Evolutionary conservation across 768 basidiomycete species (phyloP), one percentile per base, ranked within the genome.

Genomic region (Mycena floridula): DNA sequence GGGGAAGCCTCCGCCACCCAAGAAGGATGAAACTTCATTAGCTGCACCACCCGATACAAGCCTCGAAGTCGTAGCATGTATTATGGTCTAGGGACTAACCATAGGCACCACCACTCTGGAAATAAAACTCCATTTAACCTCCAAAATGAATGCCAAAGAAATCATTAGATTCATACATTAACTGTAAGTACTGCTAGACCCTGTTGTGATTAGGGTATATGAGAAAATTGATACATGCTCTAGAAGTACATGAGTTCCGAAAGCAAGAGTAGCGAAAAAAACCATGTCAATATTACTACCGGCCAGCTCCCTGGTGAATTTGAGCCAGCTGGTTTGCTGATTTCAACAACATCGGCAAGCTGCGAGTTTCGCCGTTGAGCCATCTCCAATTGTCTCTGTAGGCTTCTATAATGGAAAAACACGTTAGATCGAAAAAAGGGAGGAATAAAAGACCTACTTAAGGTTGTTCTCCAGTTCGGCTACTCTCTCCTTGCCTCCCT

Each of bases 401-500:
- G 64, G 48, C 74, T 81, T 72, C 90, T 90, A 47, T 18, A 44
- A 11, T 47, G 43, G 45, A 23, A 52, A 37, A 25, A n/a, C 46
- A n/a, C 23, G 27, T 45, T 22, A 52, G 44, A 32, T 42, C 25
- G 39, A 12, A 46, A 40, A 45, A 42, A 20, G 18, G 40, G 20
- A 23, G 42, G 28, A 41, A 30, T 47, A 39, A 16, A 25, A 42
- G 45, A 67, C 69, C 36, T 44, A 88, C 89, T 76, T 86, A 50
- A 89, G 62, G 54, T 76, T 79, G 43, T 60, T 79, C 62, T 89
- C 84, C 46, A 91, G 65, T 62, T 91, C 87, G 9, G 61, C 53
- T 1, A 86, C 68, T 18, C 89, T 67, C 64, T 98, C 95, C 66
- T 97, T 99, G 36, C 84, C 79, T 3, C 95, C 96, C 56, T 97